Evolutionary conservation across 164 flowering plant species (phyloP).

Genomic region (Aristolochia fimbriata): DNA sequence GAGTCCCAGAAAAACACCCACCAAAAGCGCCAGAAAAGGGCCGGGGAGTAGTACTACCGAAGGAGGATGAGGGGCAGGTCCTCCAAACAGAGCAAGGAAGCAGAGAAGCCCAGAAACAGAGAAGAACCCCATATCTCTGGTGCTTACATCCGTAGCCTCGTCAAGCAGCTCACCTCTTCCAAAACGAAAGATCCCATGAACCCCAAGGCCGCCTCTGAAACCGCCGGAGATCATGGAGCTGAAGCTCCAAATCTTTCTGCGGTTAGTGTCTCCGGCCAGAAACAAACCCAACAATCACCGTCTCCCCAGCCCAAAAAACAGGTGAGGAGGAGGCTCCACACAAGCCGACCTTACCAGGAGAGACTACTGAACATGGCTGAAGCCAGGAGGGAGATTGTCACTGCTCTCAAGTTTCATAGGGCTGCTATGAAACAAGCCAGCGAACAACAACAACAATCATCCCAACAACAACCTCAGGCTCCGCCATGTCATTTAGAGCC

Average conservation of each 20-base stretch:
- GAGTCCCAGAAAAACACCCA: background rate
- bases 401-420: conserved; percentile 82
- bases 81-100: conserved; percentile 17
- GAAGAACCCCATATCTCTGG: conserved; percentile 57
- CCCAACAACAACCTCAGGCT: conserved; percentile 10
- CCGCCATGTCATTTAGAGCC: conserved; percentile 24
- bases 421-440: conserved; percentile 80
- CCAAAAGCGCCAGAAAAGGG: conserved; percentile 3
- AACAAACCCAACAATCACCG: conserved; percentile 16
- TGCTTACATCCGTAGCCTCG: conserved; percentile 80
- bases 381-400: conserved; percentile 73
- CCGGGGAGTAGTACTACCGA: conserved; percentile 2
- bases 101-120: conserved; percentile 18
- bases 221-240: conserved; percentile 13
- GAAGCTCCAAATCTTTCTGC: conserved; percentile 21
- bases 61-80: conserved; percentile 20
- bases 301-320: conserved; percentile 57
- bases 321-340: conserved; percentile 79
- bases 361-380: conserved; percentile 92
- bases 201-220: conserved; percentile 4
- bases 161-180: conserved; percentile 70
- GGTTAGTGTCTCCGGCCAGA: conserved; percentile 18
- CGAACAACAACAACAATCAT: conserved; percentile 34
- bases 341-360: conserved; percentile 81
- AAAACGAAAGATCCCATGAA: conserved; percentile 42